These are phyloP conservation scores for Colletotrichum cordylinicola DNA, from an alignment of 2,329 filamentous ascomycete species.

Conservation along the genomic window DNA sequence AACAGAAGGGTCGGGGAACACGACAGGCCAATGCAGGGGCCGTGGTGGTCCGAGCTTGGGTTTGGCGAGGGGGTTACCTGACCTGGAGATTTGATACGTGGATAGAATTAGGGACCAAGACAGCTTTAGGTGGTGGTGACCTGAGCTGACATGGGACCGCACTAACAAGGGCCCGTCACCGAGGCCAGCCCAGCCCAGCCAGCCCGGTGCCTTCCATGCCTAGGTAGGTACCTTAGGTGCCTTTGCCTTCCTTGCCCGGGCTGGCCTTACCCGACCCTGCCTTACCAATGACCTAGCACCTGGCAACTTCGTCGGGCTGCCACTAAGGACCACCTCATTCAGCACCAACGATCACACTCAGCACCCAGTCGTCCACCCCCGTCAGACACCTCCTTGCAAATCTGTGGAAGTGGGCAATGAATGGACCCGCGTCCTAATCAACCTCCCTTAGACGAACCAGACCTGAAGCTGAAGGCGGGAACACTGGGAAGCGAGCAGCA, in stretches of 20 bases:
- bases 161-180: slow-evolving; percentile 17
- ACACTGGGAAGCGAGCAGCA: background rate
- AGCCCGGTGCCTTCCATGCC: background rate
- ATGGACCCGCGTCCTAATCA: background rate
- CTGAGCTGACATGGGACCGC: background rate
- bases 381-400: background rate
- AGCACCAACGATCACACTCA: background rate
- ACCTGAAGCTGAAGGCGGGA: background rate
- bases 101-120: background rate
- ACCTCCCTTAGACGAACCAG: background rate
- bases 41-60: background rate
- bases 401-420: background rate
- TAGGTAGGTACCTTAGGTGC: background rate
- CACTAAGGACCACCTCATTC: background rate
- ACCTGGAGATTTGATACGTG: background rate
- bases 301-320: background rate
- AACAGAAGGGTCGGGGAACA: background rate
- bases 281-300: background rate
- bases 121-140: background rate
- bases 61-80: slow-evolving; percentile 2
- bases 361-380: background rate
- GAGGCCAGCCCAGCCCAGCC: background rate
- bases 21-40: slow-evolving; percentile 13
- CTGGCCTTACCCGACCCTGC: background rate
- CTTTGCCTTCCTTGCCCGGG: background rate